These are phyloP conservation scores for Picea glauca DNA, from an alignment of 75 land plant genomes.

Conservation along the genomic window DNA sequence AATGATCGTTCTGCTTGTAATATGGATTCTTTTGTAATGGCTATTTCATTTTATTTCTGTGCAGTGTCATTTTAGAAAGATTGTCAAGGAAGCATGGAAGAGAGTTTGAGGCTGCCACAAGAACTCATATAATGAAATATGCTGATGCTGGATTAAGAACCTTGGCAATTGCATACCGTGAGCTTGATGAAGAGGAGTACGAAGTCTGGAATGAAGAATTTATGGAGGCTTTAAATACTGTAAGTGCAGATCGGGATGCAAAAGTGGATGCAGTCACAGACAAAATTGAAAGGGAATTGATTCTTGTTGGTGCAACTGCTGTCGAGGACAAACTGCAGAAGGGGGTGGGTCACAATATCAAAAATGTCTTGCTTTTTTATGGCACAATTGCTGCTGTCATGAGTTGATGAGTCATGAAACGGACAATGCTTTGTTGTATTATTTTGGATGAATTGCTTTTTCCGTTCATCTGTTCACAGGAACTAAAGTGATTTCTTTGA, in stretches of 20 bases:
- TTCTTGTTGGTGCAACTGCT: slow-evolving; percentile 86
- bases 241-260: slow-evolving; percentile 56
- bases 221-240: slow-evolving; percentile 45
- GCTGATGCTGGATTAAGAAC: slow-evolving; percentile 86
- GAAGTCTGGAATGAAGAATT: slow-evolving; percentile 37
- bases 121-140: slow-evolving; percentile 55
- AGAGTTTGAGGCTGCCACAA: slow-evolving; percentile 50
- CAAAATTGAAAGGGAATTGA: slow-evolving; percentile 61
- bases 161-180: slow-evolving; percentile 66
- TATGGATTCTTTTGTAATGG: neutral
- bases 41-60: neutral
- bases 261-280: slow-evolving; percentile 50
- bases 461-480: neutral
- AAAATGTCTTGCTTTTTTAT: neutral
- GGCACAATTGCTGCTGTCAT: neutral
- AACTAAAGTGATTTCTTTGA: neutral
- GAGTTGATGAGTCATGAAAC: neutral
- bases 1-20: neutral
- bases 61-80: slow-evolving; percentile 87
- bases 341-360: slow-evolving; percentile 45
- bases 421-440: slow-evolving; percentile 2
- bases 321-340: slow-evolving; percentile 89
- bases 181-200: slow-evolving; percentile 59
- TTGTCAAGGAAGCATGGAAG: slow-evolving; percentile 44
- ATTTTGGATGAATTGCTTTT: slow-evolving; percentile 18